A percentile compares a stretch with the other conserved stretches of the same genome.
Conservation (phyloP, 2,329 filamentous ascomycete genomes). For the Cryphonectria radicalis region DNA sequence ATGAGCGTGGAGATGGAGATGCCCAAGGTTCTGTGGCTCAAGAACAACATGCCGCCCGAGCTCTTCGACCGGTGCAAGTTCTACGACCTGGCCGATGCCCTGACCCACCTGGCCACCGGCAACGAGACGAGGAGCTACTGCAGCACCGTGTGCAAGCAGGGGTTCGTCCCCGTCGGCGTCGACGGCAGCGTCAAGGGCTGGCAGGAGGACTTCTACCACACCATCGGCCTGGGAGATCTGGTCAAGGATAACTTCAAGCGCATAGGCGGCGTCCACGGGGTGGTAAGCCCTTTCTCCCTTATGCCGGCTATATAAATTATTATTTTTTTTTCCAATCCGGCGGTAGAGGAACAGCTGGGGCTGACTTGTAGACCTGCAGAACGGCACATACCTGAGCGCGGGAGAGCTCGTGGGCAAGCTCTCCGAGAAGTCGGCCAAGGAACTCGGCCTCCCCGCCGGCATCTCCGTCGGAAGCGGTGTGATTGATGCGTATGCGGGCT, state of each 20-base stretch:
- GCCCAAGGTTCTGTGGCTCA: slow-evolving; percentile 96
- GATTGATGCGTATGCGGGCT: slow-evolving; percentile 97
- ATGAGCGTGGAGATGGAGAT: slow-evolving; percentile 99
- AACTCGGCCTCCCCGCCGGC: slow-evolving; percentile 83
- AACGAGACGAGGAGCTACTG: slow-evolving; percentile 92
- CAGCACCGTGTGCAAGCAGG: slow-evolving; percentile 96
- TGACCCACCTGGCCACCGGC: slow-evolving; percentile 93
- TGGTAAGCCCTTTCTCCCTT: slow-evolving; percentile 73
- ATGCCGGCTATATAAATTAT: slow-evolving; percentile 33
- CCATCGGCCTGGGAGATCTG: slow-evolving; percentile 86
- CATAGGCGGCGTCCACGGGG: slow-evolving; percentile 91
- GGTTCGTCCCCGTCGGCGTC: slow-evolving; percentile 93
- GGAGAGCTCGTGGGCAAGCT: slow-evolving; percentile 88
- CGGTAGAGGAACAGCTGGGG: slow-evolving; percentile 24
- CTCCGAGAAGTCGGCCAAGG: slow-evolving; percentile 78
- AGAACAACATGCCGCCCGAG: slow-evolving; percentile 95
- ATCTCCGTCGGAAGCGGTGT: slow-evolving; percentile 95
- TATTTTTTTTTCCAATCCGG: slow-evolving; percentile 25
- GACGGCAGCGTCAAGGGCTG: slow-evolving; percentile 97
- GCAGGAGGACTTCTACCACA: slow-evolving; percentile 91
- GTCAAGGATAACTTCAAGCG: slow-evolving; percentile 86
- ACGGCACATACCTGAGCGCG: slow-evolving; percentile 86
- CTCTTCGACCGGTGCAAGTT: slow-evolving; percentile 94
- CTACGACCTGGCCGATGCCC: slow-evolving; percentile 89
- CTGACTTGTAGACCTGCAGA: slow-evolving; percentile 58